Percentiles rank a stretch among this genome's conserved stretches.
phyloP scores from a whole-genome alignment of 129 eudicot genomes.

The Pseudognaphalium luteoalbum region DNA sequence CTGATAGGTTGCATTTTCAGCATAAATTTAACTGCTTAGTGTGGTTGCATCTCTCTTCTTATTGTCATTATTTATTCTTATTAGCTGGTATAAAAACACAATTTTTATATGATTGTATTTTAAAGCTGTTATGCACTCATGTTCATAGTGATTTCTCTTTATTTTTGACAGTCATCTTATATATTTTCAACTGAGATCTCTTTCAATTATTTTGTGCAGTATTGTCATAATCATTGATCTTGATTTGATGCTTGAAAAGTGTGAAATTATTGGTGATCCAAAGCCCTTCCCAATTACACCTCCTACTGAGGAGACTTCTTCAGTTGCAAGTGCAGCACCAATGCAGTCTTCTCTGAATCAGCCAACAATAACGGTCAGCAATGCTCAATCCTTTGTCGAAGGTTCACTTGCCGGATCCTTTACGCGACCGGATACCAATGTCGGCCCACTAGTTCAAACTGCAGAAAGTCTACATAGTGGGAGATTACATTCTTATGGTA shows the following conservation, averaged over 20 bases:
- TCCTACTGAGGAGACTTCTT: slow-evolving; percentile 28
- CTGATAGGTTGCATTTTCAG: not conserved
- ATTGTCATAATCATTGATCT: slow-evolving; percentile 56
- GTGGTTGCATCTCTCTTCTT: not conserved
- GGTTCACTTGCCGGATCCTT: slow-evolving; percentile 31
- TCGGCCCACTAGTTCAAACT: slow-evolving; percentile 31
- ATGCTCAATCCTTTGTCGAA: slow-evolving; percentile 28
- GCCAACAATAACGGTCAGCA: slow-evolving; percentile 23
- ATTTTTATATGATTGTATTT: slow-evolving; percentile 12
- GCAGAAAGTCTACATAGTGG: slow-evolving; percentile 35
- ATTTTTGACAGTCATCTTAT: not conserved
- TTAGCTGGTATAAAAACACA: too few species aligned
- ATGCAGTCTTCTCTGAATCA: slow-evolving; percentile 45
- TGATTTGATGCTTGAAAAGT: slow-evolving; percentile 45
- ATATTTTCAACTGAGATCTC: not conserved
- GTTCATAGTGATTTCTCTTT: not conserved
- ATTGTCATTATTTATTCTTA: not conserved
- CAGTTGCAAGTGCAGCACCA: slow-evolving; percentile 42
- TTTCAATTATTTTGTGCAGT: slow-evolving; percentile 47
- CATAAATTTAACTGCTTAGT: not conserved
- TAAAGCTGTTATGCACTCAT: slow-evolving; percentile 11
- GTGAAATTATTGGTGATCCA: slow-evolving; percentile 76
- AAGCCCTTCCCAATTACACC: slow-evolving; percentile 34
- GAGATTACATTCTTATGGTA: slow-evolving; percentile 43
- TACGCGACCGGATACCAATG: slow-evolving; percentile 35